Percentiles rank a stretch among this genome's conserved stretches.
Evolutionary conservation across 148 eudicot species (phyloP).

Genomic region (Tetragonia tetragonoides): DNA sequence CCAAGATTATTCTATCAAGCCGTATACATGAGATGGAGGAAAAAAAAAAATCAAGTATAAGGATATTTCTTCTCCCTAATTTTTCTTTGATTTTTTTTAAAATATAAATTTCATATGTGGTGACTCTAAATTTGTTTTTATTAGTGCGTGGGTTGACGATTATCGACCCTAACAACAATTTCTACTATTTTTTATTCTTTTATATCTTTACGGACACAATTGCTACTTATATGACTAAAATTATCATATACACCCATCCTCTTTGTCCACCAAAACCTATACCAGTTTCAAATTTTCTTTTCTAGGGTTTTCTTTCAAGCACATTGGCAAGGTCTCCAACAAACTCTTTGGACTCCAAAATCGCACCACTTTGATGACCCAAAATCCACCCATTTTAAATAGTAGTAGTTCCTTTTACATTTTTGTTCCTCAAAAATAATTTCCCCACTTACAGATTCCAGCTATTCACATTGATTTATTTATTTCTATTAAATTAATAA

Average conservation of each 20-base stretch:
- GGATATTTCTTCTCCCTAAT: too few species aligned
- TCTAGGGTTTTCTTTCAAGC: constrained; percentile 27
- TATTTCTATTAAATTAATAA: constrained; percentile 7
- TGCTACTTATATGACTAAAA: neutral
- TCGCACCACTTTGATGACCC: constrained; percentile 5
- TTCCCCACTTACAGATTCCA: constrained; percentile 7
- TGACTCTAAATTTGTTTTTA: too few species aligned
- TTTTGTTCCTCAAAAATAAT: neutral
- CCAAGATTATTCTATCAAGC: too few species aligned
- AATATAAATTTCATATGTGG: too few species aligned
- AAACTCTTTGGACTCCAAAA: constrained; percentile 6
- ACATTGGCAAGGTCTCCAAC: constrained; percentile 8
- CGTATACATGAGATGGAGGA: too few species aligned
- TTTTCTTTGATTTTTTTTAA: too few species aligned
- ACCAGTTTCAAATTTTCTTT: neutral
- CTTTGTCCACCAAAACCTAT: neutral
- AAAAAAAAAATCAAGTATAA: too few species aligned
- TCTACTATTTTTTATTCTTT: too few species aligned
- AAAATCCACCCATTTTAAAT: neutral
- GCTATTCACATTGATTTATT: constrained; percentile 22
- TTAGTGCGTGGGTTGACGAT: too few species aligned
- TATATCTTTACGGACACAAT: too few species aligned
- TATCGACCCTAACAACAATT: too few species aligned
- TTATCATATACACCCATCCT: constrained; percentile 8
- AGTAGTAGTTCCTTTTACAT: neutral